These are phyloP conservation scores for Dendrostoma leiphaemia DNA, from an alignment of 2,329 filamentous ascomycete species.

Conservation along the genomic window DNA sequence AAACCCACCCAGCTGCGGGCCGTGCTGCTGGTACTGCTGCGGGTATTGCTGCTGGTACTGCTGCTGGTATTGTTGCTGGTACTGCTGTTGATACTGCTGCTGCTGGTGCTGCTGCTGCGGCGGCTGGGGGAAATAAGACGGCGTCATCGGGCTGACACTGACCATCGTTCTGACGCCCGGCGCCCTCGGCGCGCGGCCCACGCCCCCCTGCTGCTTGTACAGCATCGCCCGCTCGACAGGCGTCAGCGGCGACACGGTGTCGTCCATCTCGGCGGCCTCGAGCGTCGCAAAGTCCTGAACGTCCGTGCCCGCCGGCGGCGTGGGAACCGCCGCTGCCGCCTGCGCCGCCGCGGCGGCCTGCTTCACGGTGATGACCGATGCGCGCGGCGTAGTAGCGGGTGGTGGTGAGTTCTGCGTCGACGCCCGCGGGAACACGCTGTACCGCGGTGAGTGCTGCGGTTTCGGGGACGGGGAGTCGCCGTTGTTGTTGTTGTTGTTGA, in stretches of 20 bases:
- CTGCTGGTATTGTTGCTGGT: background rate
- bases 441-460: conserved; percentile 3
- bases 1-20: conserved; percentile 7
- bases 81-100: background rate
- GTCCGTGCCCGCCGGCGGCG: background rate
- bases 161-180: background rate
- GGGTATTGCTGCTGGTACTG: background rate
- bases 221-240: conserved; percentile 18
- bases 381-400: background rate
- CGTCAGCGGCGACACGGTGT: conserved; percentile 15
- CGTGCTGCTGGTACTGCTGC: background rate
- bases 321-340: background rate
- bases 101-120: background rate
- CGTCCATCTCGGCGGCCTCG: conserved; percentile 19
- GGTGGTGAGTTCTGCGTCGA: background rate
- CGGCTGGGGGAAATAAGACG: background rate
- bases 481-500: too few species aligned
- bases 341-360: background rate
- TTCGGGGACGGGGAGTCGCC: background rate
- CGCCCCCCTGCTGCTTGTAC: conserved; percentile 16
- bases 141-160: conserved; percentile 15
- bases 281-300: conserved; percentile 16
- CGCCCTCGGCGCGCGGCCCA: background rate
- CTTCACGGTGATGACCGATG: background rate
- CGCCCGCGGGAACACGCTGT: conserved; percentile 6